Base-by-base conservation (phyloP, 192 early-diverging fungal species). In the Lunasporangiospora selenospora region DNA sequence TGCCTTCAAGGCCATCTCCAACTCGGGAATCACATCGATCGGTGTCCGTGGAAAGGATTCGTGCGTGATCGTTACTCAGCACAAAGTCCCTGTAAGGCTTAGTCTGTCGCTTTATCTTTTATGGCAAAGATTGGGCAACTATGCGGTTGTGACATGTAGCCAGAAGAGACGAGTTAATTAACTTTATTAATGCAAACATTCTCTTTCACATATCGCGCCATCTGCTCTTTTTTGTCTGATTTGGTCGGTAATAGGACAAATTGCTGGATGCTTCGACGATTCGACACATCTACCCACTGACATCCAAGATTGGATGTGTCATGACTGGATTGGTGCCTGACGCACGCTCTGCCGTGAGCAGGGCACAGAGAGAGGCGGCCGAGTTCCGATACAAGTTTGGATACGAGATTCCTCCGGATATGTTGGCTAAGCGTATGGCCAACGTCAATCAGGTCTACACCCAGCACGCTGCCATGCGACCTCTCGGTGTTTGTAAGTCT, bases 1-100 rank as follows among this genome's bases (percentile, higher is more conserved):
- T 83, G 97, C 98, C 34, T 99, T 98, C 83, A 99, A 99, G 81
- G 98, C 98, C n/a, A 99, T 99, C 65, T 90, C 95, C 31, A 98
- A 96, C 76, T 87, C 92, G 23, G 97, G 95, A 40, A 80, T 97
- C 66, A 99, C 98, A 6, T 93, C 95, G 41, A 89, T 99, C 36
- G 97, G 95, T 43, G 88, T 99, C 36, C 88, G 95, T 53, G 98
- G 98, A 45, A 91, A 97, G 75, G 95, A 98, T 81, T 88, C 89
- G 65, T 93, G 89, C 36, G 97, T 99, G 32, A 87, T 99, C 42
- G 93, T 91, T 53, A 97, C 95, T 30, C 98, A 99, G 66, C 96
- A 95, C 82, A 99, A 99, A 77, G 90, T 99, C 39, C 93, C 94
- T 39, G 81, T 87, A 79, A 70, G 77, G 58, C 32, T 36, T 32